Evolutionary conservation across 352 stramenopile genomes (phyloP), one percentile per base, ranked within the genome.

Genomic region (Phytophthora sp.): DNA sequence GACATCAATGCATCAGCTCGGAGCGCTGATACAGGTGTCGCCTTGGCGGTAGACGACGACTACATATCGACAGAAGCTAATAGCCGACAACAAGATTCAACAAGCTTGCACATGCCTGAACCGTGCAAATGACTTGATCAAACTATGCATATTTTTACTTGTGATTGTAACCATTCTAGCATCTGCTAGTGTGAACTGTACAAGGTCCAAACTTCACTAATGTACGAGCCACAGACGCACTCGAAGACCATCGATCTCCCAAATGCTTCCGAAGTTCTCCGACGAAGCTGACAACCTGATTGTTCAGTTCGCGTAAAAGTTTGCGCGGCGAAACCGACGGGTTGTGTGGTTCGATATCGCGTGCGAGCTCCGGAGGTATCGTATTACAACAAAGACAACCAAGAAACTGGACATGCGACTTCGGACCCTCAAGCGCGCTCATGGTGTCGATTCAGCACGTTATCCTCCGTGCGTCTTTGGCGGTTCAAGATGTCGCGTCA

Each of bases 251-350:
- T 29, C 39, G 36, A n/a, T n/a, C 6, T 12, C 29, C 27, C 36
- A 18, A 60, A n/a, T 44, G 53, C 53, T 39, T 39, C 53, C 53
- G 24, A 51, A 26, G 53, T 52, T 60, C 53, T 41, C 53, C 4
- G 53, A 60, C 27, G 24, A 51, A 51, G 30, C 47, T 9, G 29
- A 46, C 50, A 57, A 57, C 15, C 23, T 46, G 15, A 21, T 57
- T n/a, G 31, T 58, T 9, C 33, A 44, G 23, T 21, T 53, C 21
- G 54, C 54, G 30, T 45, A 21, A 20, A 12, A 47, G 16, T 39
- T 47, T 30, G 54, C 24, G 13, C 41, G 16, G 41, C 41, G 47
- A 18, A 54, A 62, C 26, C 30, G 27, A 16, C 26, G 53, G 7
- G 39, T 61, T 11, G 39, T 42, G 27, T 62, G 54, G 54, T 35